Conservation (phyloP, 495 filamentous ascomycete species). For the Penicillium samsonianum region DNA sequence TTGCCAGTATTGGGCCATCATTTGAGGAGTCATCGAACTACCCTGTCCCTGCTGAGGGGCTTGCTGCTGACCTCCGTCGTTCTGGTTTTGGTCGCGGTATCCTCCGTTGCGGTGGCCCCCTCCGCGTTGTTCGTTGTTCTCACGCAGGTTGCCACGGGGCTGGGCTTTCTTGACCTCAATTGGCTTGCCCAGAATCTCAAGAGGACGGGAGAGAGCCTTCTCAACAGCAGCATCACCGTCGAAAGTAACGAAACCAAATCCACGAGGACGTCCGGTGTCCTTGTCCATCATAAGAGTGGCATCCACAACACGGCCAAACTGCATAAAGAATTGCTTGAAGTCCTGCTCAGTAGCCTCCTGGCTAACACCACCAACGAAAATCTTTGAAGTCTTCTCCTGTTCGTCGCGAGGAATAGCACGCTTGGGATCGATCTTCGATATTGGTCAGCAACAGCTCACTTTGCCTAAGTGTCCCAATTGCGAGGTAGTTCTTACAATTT, state of each 20-base stretch:
- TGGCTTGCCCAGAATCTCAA: conserved; percentile 90
- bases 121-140: conserved; percentile 72
- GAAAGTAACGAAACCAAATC: conserved; percentile 99
- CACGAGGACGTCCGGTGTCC: conserved; percentile 91
- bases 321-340: conserved; percentile 93
- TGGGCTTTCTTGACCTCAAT: conserved; percentile 99
- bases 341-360: conserved; percentile 95
- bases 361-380: conserved; percentile 96
- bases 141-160: conserved; percentile 89
- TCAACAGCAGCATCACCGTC: conserved; percentile 96
- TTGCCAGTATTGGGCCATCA: conserved; percentile 98
- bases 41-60: conserved; percentile 46
- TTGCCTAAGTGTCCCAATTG: background rate
- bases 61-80: conserved; percentile 51
- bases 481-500: conserved; percentile 71
- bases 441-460: conserved; percentile 25
- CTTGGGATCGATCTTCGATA: conserved; percentile 87
- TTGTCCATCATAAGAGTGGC: conserved; percentile 99
- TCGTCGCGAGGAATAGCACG: conserved; percentile 96
- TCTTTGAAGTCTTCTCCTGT: conserved; percentile 96
- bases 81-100: conserved; percentile 57
- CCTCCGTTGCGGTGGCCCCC: conserved; percentile 53
- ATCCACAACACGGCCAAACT: conserved; percentile 94
- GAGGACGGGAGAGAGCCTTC: conserved; percentile 74
- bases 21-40: conserved; percentile 80